Evolutionary conservation across 495 filamentous ascomycete species (phyloP).

Genomic region (Glarea lozoyensis): DNA sequence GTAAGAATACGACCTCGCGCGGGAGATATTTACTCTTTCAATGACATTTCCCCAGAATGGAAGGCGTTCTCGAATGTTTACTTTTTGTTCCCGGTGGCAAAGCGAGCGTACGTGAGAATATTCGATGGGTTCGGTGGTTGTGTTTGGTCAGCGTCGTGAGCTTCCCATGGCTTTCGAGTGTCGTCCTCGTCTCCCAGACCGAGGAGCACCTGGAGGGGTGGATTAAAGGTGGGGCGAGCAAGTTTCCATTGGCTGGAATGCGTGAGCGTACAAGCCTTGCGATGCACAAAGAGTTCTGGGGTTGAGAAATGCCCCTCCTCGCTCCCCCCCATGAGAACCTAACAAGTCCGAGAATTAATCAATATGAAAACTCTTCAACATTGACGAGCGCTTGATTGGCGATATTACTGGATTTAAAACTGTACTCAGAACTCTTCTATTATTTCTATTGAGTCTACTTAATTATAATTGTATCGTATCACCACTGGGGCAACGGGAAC

Average conservation of each 20-base stretch:
- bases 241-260: slow-evolving; percentile 9
- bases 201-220: neutral
- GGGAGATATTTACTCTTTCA: too few relatives aligned
- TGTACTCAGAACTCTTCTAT: too few relatives aligned
- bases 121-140: too few relatives aligned
- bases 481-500: neutral
- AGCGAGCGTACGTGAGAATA: neutral
- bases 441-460: neutral
- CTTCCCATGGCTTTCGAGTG: neutral
- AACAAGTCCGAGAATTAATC: neutral
- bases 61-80: neutral
- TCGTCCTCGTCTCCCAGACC: neutral
- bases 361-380: neutral
- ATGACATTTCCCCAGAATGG: too few relatives aligned
- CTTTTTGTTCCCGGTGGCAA: neutral
- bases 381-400: too few relatives aligned
- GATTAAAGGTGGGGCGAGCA: slow-evolving; percentile 6
- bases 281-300: neutral
- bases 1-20: too few relatives aligned
- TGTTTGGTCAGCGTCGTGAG: neutral
- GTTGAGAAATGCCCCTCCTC: neutral
- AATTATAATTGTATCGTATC: neutral
- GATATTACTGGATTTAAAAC: too few relatives aligned
- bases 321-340: too few relatives aligned
- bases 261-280: neutral